Conservation (phyloP, 257 asterid species). For the Lycium ferocissimum region DNA sequence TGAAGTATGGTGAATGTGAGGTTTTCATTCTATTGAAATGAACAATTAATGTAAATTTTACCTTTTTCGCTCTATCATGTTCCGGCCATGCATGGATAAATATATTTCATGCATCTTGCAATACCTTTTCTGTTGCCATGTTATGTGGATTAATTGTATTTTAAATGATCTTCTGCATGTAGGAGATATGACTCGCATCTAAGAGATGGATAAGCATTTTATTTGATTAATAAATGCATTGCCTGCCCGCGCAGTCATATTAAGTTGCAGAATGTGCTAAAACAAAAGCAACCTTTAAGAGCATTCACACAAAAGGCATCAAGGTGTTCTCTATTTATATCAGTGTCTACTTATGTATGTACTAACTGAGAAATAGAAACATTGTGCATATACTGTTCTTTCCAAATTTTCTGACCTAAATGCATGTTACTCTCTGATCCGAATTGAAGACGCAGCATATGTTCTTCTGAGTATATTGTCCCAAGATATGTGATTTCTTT, state of each 20-base stretch:
- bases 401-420: slow-evolving; percentile 27
- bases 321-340: slow-evolving; percentile 25
- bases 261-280: slow-evolving; percentile 27
- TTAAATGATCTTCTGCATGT: neutral
- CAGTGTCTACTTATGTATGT: neutral
- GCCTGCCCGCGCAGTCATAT: slow-evolving; percentile 32
- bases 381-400: slow-evolving; percentile 26
- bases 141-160: slow-evolving; percentile 2
- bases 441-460: neutral
- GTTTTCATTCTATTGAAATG: slow-evolving; percentile 48
- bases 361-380: slow-evolving; percentile 38
- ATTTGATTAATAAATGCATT: slow-evolving; percentile 31
- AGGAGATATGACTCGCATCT: slow-evolving; percentile 34
- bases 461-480: neutral
- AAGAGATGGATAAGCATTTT: slow-evolving; percentile 36
- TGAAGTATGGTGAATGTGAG: neutral
- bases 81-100: neutral
- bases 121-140: slow-evolving; percentile 29
- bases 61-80: neutral
- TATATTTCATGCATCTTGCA: neutral
- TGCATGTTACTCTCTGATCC: slow-evolving; percentile 37
- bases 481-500: too few species aligned
- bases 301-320: slow-evolving; percentile 22
- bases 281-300: slow-evolving; percentile 6
- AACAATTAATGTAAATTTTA: neutral